phyloP scores from a whole-genome alignment of 2,329 filamentous ascomycete genomes.

The Fragosphaeria purpurea region DNA sequence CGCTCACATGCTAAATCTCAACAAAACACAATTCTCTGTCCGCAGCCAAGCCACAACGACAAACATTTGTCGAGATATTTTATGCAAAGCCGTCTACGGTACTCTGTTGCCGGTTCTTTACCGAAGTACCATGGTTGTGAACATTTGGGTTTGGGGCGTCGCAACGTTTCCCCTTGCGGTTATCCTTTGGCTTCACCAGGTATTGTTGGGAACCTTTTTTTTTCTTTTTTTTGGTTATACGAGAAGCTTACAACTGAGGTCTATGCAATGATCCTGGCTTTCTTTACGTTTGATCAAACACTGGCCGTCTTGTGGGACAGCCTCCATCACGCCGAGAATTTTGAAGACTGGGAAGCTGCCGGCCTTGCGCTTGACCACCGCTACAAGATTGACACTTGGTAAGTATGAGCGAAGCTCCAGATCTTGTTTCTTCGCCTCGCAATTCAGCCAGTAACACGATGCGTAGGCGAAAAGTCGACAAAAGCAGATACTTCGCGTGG shows the following conservation, averaged over 20 bases:
- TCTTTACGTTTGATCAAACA: slow-evolving; percentile 5
- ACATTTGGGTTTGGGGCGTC: slow-evolving; percentile 10
- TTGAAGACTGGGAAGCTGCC: slow-evolving; percentile 81
- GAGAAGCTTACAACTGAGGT: too few species aligned
- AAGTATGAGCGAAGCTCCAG: background rate
- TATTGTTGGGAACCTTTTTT: background rate
- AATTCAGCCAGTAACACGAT: too few species aligned
- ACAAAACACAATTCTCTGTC: too few species aligned
- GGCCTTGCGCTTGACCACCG: slow-evolving; percentile 74
- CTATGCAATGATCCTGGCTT: too few species aligned
- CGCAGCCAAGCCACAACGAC: too few species aligned
- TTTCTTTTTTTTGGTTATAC: too few species aligned
- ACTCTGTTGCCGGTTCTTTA: background rate
- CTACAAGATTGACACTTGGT: slow-evolving; percentile 64
- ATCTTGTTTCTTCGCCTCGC: background rate
- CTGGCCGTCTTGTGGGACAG: slow-evolving; percentile 44
- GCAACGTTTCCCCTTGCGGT: slow-evolving; percentile 9
- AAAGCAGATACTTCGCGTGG: slow-evolving; percentile 77
- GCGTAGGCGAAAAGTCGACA: slow-evolving; percentile 57
- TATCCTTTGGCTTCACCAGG: slow-evolving; percentile 8
- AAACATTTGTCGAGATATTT: too few species aligned
- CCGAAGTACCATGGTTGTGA: slow-evolving; percentile 6
- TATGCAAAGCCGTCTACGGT: too few species aligned
- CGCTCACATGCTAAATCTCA: too few species aligned
- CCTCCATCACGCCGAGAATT: slow-evolving; percentile 57